Evolutionary conservation across 2,329 filamentous ascomycete genomes (phyloP).

Genomic region (Microdochium paspali): DNA sequence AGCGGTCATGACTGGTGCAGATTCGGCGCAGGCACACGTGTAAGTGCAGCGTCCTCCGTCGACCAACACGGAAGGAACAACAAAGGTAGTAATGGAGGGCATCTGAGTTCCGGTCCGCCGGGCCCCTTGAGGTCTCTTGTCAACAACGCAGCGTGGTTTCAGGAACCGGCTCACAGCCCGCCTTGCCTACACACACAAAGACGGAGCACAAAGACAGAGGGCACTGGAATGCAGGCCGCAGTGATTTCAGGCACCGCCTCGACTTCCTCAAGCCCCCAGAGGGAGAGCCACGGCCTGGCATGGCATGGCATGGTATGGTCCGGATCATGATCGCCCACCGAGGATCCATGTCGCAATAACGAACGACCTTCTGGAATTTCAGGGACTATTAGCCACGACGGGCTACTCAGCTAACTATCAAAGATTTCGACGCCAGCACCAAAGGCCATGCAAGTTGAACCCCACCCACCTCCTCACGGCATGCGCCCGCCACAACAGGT

Average conservation of each 20-base stretch:
- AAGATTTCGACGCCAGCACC: not conserved
- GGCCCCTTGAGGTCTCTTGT: too few relatives aligned
- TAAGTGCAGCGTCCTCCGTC: too few relatives aligned
- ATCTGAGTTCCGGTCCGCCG: too few relatives aligned
- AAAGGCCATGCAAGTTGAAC: not conserved
- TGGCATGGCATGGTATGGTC: not conserved
- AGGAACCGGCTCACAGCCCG: too few relatives aligned
- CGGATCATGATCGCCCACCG: not conserved
- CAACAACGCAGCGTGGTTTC: too few relatives aligned
- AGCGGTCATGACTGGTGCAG: too few relatives aligned
- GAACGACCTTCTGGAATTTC: not conserved
- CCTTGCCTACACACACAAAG: too few relatives aligned
- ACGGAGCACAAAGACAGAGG: too few relatives aligned
- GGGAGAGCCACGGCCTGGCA: not conserved
- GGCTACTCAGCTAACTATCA: too few relatives aligned
- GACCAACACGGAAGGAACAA: not conserved
- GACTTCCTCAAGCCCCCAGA: too few relatives aligned
- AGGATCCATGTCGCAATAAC: not conserved
- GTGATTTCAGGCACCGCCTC: not conserved
- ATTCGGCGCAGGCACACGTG: too few relatives aligned
- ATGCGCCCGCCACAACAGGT: not conserved
- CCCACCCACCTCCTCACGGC: not conserved
- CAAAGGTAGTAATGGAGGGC: not conserved
- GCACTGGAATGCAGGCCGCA: not conserved
- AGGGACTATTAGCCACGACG: not conserved